These are phyloP conservation scores for Ogataea glucozyma DNA, from an alignment of 805 yeast species.

Conservation along the genomic window DNA sequence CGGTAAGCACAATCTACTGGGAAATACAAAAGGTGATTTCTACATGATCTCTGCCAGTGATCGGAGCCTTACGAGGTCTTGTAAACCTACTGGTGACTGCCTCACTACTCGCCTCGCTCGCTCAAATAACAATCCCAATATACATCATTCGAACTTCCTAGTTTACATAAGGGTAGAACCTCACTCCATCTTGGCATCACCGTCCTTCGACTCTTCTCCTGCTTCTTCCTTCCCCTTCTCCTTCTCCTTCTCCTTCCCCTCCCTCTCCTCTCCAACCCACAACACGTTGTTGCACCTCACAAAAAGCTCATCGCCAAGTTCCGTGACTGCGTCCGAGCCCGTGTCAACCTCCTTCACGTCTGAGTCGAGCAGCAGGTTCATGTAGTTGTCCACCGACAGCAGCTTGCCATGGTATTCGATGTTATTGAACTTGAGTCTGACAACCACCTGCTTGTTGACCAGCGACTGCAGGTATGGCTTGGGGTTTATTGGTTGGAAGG, in stretches of 20 bases:
- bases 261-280: slow-evolving; percentile 57
- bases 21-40: no score
- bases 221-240: slow-evolving; percentile 14
- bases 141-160: slow-evolving; percentile 4
- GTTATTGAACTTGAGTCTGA: slow-evolving; percentile 85
- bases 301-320: slow-evolving; percentile 58
- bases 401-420: slow-evolving; percentile 84
- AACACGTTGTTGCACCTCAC: slow-evolving; percentile 90
- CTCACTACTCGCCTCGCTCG: no score
- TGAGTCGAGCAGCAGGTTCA: slow-evolving; percentile 78
- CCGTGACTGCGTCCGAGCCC: slow-evolving; percentile 39
- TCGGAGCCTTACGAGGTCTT: no score
- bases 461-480: slow-evolving; percentile 85
- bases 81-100: no score
- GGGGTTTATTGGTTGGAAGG: slow-evolving; percentile 74
- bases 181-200: slow-evolving; percentile 19
- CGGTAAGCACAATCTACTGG: no score
- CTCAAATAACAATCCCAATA: no score
- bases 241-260: slow-evolving; percentile 15
- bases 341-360: slow-evolving; percentile 45
- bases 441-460: slow-evolving; percentile 67
- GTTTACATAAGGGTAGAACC: slow-evolving; percentile 1
- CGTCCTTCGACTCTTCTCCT: slow-evolving; percentile 12
- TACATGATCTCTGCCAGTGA: no score
- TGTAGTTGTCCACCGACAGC: slow-evolving; percentile 83